phyloP scores from a whole-genome alignment of 345 rosid genomes.

The Gynandropsis gynandra region DNA sequence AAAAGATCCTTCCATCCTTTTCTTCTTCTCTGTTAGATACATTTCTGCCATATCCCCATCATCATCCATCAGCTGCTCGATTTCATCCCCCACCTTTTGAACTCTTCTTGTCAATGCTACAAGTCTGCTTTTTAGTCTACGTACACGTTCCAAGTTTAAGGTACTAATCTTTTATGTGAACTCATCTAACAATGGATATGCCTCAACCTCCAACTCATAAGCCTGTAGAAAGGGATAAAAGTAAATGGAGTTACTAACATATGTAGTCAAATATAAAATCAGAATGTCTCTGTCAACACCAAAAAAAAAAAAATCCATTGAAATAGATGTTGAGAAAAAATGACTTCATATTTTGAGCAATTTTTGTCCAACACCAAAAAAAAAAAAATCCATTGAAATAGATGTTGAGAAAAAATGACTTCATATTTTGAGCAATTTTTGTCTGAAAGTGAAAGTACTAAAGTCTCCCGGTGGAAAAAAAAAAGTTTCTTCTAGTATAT shows the following conservation, averaged over 20 bases:
- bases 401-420: too few species aligned
- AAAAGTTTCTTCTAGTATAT: too few species aligned
- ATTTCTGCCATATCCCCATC: conserved; percentile 99
- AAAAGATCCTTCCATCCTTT: conserved; percentile 66
- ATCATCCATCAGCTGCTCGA: conserved; percentile 99
- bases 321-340: too few species aligned
- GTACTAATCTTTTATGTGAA: conserved; percentile 97
- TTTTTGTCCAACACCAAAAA: too few species aligned
- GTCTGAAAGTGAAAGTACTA: too few species aligned
- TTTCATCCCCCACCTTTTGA: conserved; percentile 98
- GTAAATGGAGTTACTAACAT: conserved; percentile 12
- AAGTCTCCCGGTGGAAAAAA: too few species aligned
- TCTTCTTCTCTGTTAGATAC: conserved; percentile 96
- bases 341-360: too few species aligned
- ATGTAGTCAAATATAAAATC: not conserved
- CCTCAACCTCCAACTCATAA: conserved; percentile 97
- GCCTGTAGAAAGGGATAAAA: conserved; percentile 50
- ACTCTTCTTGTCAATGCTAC: conserved; percentile 92
- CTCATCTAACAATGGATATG: conserved; percentile 92
- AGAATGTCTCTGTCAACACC: not conserved
- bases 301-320: too few species aligned
- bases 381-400: too few species aligned
- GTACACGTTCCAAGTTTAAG: conserved; percentile 85
- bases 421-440: too few species aligned
- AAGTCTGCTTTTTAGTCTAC: conserved; percentile 93